Evolutionary conservation across 495 filamentous ascomycete species (phyloP), one percentile per base, ranked within the genome.

Genomic region (Lasiosphaeriaceae sp.): DNA sequence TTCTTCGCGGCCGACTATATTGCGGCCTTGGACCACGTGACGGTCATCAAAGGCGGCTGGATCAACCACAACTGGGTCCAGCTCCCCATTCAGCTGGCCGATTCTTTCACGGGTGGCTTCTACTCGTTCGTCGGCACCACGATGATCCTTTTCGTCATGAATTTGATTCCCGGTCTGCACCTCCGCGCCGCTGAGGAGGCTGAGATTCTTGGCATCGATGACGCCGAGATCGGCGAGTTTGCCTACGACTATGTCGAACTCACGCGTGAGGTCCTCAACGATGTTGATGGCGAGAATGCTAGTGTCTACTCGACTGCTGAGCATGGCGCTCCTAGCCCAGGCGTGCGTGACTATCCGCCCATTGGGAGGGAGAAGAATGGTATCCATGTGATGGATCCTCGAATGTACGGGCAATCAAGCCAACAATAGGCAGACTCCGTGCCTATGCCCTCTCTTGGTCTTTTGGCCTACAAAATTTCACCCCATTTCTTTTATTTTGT

Each of bases 201-300:
- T 31, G 93, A 97, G 73, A 86, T 96, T 37, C 76, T 92, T 52
- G 93, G 93, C 61, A 92, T 96, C 57, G 93, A 97, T 67, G 93
- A 97, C 68, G 86, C 89, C 26, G 91, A 97, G 76, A 93, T 97
- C 68, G 93, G 93, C 69, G 93, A 97, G 77, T 97, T 96, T 73
- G 92, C 93, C 23, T 97, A 97, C 66, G 92, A 97, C 71, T 97
- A 96, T 63, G 93, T 97, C 61, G 93, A 97, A 75, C 77, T 96
- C 57, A 89, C 84, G 39, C 83, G 93, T 50, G 94, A 97, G 62
- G 86, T 96, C 47, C 75, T 90, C 56, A 85, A 83, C 60, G 77
- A 85, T 11, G 79, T 83, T n/a, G 78, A 77, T 16, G 68, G 53
- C 17, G 75, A 77, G 50, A 63, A 58, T 19, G 66, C 44, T n/a